These are phyloP conservation scores for Aspergillus persii DNA, from an alignment of 2,329 filamentous ascomycete species.

Conservation along the genomic window DNA sequence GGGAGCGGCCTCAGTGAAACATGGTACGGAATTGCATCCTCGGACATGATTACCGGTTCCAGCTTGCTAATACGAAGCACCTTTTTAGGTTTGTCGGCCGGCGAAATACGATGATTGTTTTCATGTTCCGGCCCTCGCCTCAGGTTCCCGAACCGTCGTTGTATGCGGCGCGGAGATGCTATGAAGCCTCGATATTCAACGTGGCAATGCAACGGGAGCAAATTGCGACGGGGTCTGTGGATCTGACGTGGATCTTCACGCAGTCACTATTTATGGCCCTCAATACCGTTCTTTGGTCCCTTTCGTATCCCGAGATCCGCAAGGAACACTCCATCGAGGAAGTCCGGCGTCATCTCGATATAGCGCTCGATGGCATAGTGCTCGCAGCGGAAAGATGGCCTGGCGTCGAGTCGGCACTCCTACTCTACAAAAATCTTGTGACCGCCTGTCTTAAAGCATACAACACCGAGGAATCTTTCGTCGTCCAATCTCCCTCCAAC, in stretches of 20 bases:
- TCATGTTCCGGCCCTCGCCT: slow-evolving; percentile 85
- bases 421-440: slow-evolving; percentile 83
- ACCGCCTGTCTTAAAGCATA: slow-evolving; percentile 86
- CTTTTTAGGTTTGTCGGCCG: slow-evolving; percentile 58
- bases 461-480: slow-evolving; percentile 58
- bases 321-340: slow-evolving; percentile 69
- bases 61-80: background rate
- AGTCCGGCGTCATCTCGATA: slow-evolving; percentile 70
- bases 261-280: slow-evolving; percentile 86
- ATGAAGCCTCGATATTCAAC: slow-evolving; percentile 76
- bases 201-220: slow-evolving; percentile 78
- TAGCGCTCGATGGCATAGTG: slow-evolving; percentile 74
- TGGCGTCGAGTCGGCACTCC: slow-evolving; percentile 76
- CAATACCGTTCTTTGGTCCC: slow-evolving; percentile 86
- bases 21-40: slow-evolving; percentile 60
- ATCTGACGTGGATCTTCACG: slow-evolving; percentile 92
- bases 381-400: slow-evolving; percentile 87
- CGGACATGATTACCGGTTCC: background rate
- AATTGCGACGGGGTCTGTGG: slow-evolving; percentile 70
- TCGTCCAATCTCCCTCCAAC: slow-evolving; percentile 47
- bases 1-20: slow-evolving; percentile 71
- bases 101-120: slow-evolving; percentile 84
- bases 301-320: slow-evolving; percentile 83
- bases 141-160: slow-evolving; percentile 83
- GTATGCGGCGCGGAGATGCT: slow-evolving; percentile 76